phyloP scores from a whole-genome alignment of 1,139 yeast species.

The Yamadazyma dushanensis region DNA sequence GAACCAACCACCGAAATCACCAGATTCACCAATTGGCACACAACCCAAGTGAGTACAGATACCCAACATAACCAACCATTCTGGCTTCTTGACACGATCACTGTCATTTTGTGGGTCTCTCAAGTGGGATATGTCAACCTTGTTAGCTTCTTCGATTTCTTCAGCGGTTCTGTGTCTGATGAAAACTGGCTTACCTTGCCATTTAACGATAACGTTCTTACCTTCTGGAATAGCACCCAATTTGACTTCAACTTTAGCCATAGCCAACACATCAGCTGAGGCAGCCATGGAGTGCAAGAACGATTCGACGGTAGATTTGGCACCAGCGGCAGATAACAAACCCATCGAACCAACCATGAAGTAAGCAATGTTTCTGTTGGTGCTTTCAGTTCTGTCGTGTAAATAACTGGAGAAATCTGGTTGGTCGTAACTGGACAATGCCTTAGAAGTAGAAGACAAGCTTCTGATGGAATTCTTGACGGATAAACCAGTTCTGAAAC shows the following conservation, averaged over 20 bases:
- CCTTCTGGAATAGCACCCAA: conserved; percentile 95
- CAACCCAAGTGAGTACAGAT: conserved; percentile 99
- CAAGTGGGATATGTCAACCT: conserved; percentile 67
- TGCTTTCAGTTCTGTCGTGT: conserved; percentile 70
- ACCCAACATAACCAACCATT: conserved; percentile 99
- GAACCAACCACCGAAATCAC: conserved; percentile 99
- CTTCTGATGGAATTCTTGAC: conserved; percentile 25
- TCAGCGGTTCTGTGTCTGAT: conserved; percentile 96
- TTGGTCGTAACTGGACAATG: conserved; percentile 78
- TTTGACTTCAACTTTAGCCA: conserved; percentile 99
- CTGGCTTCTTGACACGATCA: conserved; percentile 95
- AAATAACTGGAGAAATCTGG: conserved; percentile 89
- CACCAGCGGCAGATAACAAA: conserved; percentile 91
- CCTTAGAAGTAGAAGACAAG: conserved; percentile 48
- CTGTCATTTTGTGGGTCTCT: conserved; percentile 95
- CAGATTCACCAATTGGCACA: conserved; percentile 99
- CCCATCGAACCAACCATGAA: conserved; percentile 99
- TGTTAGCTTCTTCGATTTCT: conserved; percentile 94
- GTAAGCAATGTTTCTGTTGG: conserved; percentile 84
- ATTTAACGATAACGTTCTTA: conserved; percentile 95
- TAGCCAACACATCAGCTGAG: conserved; percentile 97
- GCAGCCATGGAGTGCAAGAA: conserved; percentile 95
- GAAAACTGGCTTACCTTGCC: conserved; percentile 99
- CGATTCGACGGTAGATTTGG: conserved; percentile 96
- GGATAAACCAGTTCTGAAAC: conserved; percentile 49